Conservation (phyloP, 2,329 filamentous ascomycete species). For the Trichoderma sp. region DNA sequence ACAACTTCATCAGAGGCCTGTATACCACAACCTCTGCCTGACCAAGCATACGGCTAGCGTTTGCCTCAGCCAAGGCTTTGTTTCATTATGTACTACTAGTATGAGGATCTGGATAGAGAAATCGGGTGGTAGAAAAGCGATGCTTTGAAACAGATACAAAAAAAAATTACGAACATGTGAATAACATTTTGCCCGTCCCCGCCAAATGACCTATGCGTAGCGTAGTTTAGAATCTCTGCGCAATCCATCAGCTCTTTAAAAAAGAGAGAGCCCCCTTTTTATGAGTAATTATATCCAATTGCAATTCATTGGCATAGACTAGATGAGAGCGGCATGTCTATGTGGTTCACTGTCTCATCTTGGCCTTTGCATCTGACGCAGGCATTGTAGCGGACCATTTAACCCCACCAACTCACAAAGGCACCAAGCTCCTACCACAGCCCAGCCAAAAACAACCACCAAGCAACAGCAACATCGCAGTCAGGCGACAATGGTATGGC, state of each 20-base stretch:
- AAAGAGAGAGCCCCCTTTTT: background rate
- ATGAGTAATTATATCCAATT: background rate
- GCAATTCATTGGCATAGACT: background rate
- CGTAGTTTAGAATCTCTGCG: background rate
- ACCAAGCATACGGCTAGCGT: conserved; percentile 39
- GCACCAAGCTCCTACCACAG: conserved; percentile 26
- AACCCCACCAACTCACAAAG: conserved; percentile 22
- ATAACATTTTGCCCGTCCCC: background rate
- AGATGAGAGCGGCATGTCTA: background rate
- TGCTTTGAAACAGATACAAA: background rate
- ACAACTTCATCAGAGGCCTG: conserved; percentile 33
- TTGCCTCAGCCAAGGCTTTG: conserved; percentile 34
- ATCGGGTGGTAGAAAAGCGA: background rate
- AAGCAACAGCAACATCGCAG: conserved; percentile 1
- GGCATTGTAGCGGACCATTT: background rate
- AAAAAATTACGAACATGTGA: background rate
- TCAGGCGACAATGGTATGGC: conserved; percentile 31
- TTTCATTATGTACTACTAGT: conserved; percentile 25
- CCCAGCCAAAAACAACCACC: conserved; percentile 29
- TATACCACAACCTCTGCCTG: conserved; percentile 34
- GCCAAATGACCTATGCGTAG: background rate
- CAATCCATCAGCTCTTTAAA: background rate
- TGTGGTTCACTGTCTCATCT: background rate
- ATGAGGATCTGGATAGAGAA: conserved; percentile 14
- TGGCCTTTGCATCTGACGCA: background rate